Base-by-base conservation (phyloP, 2,329 filamentous ascomycete species). In the Celoporthe dispersa region DNA sequence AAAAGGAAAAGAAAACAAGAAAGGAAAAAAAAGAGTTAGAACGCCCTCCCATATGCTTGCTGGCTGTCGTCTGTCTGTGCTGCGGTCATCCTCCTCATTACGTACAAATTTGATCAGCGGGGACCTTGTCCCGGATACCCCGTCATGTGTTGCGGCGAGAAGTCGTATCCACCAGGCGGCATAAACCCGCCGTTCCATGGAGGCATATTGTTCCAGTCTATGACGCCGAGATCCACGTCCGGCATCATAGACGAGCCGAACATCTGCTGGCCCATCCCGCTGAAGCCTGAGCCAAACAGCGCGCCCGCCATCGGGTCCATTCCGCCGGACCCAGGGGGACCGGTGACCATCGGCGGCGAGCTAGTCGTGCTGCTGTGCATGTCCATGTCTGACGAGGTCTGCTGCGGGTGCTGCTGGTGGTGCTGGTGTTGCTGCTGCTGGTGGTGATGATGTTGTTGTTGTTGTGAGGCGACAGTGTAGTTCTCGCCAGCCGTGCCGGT, bases 171-270 rank as follows among this genome's bases (percentile, higher is more conserved):
- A 35, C 55, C 62, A 28, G 33, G 31, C 19, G 39, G 31, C 61
- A 72, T 57, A 64, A 77, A 71, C 19, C 31, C 79, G 78, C 31
- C 78, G 78, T 51, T 84, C 81, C 74, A 86, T 79, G 65, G 39
- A 1, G 65, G 55, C 6, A 86, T 77, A 51, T 82, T 83, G 37
- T 80, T 81, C 84, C 84, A 86, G 73, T 86, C 84, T 83, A 86
- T 83, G 39, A 82, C 73, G 0, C 73, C 75, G 61, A 78, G 74
- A 57, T 79, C 79, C 61, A 78, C 70, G 19, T 67, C 73, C 53
- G 74, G 68, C 73, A 75, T 71, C 6, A 66, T 66, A 37, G 66
- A 67, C 64, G 60, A 69, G 75, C 77, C 77, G 79, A 79, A 81
- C 67, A 79, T 74, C 37, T 70, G 68, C 9, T 74, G 71, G 39